Percentiles rank a stretch among this genome's conserved stretches.
These are phyloP conservation scores for Corynespora cassiicola DNA, from an alignment of 2,329 filamentous ascomycete genomes.

Conservation along the genomic window DNA sequence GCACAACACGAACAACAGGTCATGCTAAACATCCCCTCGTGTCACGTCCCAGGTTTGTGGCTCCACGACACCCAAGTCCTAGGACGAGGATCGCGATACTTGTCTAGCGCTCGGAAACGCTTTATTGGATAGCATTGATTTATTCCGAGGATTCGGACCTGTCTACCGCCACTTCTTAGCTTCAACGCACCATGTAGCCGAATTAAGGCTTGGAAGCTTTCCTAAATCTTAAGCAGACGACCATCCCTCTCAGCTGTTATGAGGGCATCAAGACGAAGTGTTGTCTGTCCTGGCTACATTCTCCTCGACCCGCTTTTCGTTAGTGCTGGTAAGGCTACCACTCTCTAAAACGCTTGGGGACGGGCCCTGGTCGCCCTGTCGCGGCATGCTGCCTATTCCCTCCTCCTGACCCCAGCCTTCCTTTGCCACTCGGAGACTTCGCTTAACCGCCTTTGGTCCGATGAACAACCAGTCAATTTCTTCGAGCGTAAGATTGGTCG, in stretches of 20 bases:
- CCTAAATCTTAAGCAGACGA: too few species aligned
- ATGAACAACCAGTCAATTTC: constrained; percentile 45
- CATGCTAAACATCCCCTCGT: constrained; percentile 3
- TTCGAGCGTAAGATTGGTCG: constrained; percentile 41
- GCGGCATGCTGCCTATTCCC: constrained; percentile 7
- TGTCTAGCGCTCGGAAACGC: too few species aligned
- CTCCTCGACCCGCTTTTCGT: constrained; percentile 16
- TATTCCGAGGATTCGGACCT: constrained; percentile 3
- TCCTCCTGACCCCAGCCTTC: constrained; percentile 27
- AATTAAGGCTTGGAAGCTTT: too few species aligned
- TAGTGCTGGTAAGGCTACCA: constrained; percentile 16
- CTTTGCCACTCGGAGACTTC: constrained; percentile 29
- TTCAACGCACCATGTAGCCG: too few species aligned
- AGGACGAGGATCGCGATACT: too few species aligned
- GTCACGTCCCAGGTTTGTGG: constrained; percentile 4
- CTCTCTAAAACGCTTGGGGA: constrained; percentile 16
- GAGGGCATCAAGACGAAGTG: too few species aligned
- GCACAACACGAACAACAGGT: constrained; percentile 1
- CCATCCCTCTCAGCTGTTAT: too few species aligned
- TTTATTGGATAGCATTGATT: too few species aligned
- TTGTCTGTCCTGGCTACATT: too few species aligned
- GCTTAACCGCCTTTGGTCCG: constrained; percentile 31
- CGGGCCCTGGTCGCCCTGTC: constrained; percentile 11
- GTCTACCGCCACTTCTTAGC: too few species aligned
- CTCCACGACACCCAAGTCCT: constrained; percentile 4